These are phyloP conservation scores for Lachnellula subtilissima DNA, from an alignment of 2,329 filamentous ascomycete species.

Conservation along the genomic window DNA sequence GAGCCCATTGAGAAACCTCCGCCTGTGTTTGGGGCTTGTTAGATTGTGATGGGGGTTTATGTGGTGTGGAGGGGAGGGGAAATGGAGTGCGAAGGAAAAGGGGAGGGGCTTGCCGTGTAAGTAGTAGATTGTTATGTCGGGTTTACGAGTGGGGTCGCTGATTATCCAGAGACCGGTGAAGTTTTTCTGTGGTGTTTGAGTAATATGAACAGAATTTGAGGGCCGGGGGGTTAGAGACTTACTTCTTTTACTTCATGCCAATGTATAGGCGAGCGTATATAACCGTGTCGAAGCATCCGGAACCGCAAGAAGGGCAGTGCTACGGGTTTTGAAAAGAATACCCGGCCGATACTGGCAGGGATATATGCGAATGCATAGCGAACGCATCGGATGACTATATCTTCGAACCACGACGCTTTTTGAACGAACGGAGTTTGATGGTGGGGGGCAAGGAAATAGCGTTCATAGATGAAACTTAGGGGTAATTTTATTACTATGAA, in stretches of 20 bases:
- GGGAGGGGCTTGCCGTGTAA: constrained; percentile 57
- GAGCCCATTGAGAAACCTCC: constrained; percentile 84
- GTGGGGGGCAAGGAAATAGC: constrained; percentile 43
- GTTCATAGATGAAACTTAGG: constrained; percentile 51
- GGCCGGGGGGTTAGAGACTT: constrained; percentile 20
- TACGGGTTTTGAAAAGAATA: constrained; percentile 74
- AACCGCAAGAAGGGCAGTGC: constrained; percentile 70
- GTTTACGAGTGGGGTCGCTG: constrained; percentile 51
- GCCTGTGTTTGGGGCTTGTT: constrained; percentile 39
- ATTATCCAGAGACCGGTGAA: constrained; percentile 68
- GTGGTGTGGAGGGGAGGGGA: not conserved
- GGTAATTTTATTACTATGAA: constrained; percentile 54
- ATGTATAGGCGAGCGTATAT: constrained; percentile 54
- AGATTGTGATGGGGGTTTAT: not conserved
- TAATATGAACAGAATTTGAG: constrained; percentile 1
- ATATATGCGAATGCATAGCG: constrained; percentile 72
- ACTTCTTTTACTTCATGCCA: constrained; percentile 58
- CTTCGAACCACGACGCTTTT: constrained; percentile 68
- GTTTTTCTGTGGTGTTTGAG: constrained; percentile 34
- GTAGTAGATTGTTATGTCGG: constrained; percentile 79
- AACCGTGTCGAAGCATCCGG: constrained; percentile 69
- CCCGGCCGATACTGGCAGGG: constrained; percentile 61
- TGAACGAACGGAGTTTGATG: constrained; percentile 59
- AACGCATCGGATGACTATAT: constrained; percentile 71
- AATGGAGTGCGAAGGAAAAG: not conserved